Evolutionary conservation across 2,329 filamentous ascomycete genomes (phyloP), one percentile per base, ranked within the genome.

Genomic region (Paradendryphiella salina): DNA sequence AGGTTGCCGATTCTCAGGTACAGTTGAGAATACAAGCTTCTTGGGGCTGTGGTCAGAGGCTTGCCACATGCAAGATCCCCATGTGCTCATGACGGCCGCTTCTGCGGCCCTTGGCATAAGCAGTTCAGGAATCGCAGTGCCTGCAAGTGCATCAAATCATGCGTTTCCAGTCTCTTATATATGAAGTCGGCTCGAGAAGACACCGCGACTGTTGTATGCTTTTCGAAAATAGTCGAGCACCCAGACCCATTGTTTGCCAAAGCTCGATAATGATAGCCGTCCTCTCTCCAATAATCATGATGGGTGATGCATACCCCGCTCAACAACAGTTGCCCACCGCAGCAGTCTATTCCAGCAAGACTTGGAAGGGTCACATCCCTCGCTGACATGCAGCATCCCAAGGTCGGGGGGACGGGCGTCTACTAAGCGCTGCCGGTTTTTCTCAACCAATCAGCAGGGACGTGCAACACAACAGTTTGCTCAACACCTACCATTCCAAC

Each of bases 1-100:
- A 26, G 9, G 8, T 38, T n/a, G 18, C 15, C 21, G 14, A 38
- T 38, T n/a, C 13, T 10, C 6, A 9, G 17, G 13, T 42, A n/a
- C 13, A 42, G 29, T 6, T 17, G 20, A 13, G 13, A 39, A 34
- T 7, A 14, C 29, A 46, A 50, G 42, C 42, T 50, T 46, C 35
- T 36, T 18, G 45, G 32, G 48, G 21, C 23, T 18, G 53, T 39
- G 42, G 41, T 43, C 20, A 18, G 52, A 49, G 41, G 57, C 57
- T 59, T 62, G 52, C 48, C 51, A 47, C 44, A 41, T 38, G 46
- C 42, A 55, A 59, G 50, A 50, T 42, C 46, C 46, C 26, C 44
- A 46, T 20, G 31, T 33, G 49, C 36, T 51, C 41, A 28, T 33
- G 26, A 36, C 41, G 50, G 38, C 53, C 50, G 35, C 33, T 45